Evolutionary conservation across 2,329 filamentous ascomycete species (phyloP), one percentile per base, ranked within the genome.

Genomic region (Eutypa lata): DNA sequence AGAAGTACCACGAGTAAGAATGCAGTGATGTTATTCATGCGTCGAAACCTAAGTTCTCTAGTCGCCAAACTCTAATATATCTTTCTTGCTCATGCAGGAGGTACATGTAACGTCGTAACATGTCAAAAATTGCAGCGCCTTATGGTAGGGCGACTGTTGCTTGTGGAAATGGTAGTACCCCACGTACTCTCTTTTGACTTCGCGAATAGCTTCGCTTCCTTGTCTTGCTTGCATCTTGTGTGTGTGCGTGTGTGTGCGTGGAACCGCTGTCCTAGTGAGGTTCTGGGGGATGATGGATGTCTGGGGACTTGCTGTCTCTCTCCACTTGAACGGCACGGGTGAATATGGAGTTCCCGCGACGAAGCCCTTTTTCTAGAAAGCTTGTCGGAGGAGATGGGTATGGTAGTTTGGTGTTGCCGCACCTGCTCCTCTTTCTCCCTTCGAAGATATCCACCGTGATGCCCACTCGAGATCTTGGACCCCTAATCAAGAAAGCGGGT

Each of bases 311-410:
- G 16, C 21, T 45, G 11, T 26, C 2, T n/a, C 42, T 45, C 42
- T 45, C 42, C 42, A 45, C 42, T 45, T 45, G 42, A 10, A 45
- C 35, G 42, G 42, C 42, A 45, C 42, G 42, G 42, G 42, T 45
- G 42, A 45, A 45, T 45, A 45, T 45, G 42, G 42, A 45, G 42
- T 45, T 45, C 42, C 42, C 42, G 42, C 42, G 42, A 45, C 22
- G 22, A 14, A 21, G n/a, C n/a, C 22, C 42, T 14, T 16, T 38
- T 26, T 45, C 21, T 6, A 26, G 42, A 45, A 45, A 28, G 42
- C 42, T 45, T 45, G 42, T 43, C 14, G 42, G 16, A 24, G 22
- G 21, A 38, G 35, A 38, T 38, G 35, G 35, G 13, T 7, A 14
- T 35, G 14, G 31, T 26, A 45, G 21, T 26, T n/a, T 28, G 42